Evolutionary conservation across 495 filamentous ascomycete species (phyloP).

Genomic region (Trichocladium uniseriatum): DNA sequence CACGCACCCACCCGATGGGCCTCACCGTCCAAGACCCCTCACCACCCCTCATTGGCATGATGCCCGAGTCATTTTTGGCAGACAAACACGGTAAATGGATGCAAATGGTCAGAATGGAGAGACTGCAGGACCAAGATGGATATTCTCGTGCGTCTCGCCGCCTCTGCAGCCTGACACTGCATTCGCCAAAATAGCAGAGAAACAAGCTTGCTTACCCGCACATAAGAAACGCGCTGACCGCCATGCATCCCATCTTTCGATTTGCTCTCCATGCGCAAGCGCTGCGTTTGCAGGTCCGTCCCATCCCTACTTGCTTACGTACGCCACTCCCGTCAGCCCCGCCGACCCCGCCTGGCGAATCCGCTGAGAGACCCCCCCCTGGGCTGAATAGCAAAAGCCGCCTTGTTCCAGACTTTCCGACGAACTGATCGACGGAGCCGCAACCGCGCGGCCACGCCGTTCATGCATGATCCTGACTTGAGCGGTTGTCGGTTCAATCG

Average conservation of each 20-base stretch:
- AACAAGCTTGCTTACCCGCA: too few relatives aligned
- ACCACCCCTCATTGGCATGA: not conserved
- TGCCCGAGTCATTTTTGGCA: too few relatives aligned
- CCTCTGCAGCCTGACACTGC: not conserved
- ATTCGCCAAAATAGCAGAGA: not conserved
- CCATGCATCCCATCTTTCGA: not conserved
- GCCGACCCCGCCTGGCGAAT: not conserved
- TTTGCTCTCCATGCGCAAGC: not conserved
- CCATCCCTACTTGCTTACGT: constrained; percentile 2
- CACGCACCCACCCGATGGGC: constrained; percentile 3
- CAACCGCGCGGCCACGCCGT: constrained; percentile 11
- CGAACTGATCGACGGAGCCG: constrained; percentile 6
- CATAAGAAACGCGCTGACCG: not conserved
- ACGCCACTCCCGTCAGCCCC: not conserved
- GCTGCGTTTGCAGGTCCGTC: not conserved
- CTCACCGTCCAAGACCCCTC: not conserved
- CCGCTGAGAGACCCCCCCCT: not conserved
- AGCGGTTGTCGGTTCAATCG: not conserved
- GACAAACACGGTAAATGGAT: too few relatives aligned
- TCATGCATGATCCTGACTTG: constrained; percentile 7
- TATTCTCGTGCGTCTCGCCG: too few relatives aligned
- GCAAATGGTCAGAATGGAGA: too few relatives aligned
- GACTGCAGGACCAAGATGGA: too few relatives aligned
- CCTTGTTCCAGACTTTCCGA: constrained; percentile 2
- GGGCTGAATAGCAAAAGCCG: constrained; percentile 7